Base-by-base conservation (phyloP, 2,329 filamentous ascomycete genomes). In the Phialophora tarda region DNA sequence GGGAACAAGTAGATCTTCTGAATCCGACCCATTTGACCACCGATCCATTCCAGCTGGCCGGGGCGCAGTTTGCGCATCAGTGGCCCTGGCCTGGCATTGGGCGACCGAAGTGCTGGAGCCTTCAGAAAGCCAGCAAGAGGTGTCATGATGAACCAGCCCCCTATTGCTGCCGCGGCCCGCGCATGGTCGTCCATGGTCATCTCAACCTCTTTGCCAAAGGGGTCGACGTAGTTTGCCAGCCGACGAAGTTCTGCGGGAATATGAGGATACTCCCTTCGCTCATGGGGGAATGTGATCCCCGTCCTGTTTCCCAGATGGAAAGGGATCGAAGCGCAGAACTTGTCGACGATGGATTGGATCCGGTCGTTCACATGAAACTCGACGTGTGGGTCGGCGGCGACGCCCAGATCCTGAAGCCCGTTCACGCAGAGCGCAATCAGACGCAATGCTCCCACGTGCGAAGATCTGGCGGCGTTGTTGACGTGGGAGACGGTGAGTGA, bases 261-360 rank as follows among this genome's bases (percentile, higher is more conserved):
- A 11, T 60, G 66, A 8, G 68, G 68, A 30, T 70, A 70, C 38
- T 68, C 63, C 24, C 61, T 44, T 51, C 57, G 61, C 17, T 70
- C 63, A 34, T 70, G 60, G 11, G 68, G 68, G 12, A 63, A 64
- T 1, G 63, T 26, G 3, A 68, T 28, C 11, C 51, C 69, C 12
- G 65, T 69, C 59, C 73, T 65, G 64, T 72, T 73, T 17, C 72
- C 73, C 11, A 74, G 62, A 32, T 71, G 72, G 58, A 71, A 74
- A 3, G 73, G 73, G 11, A 74, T 62, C 48, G 71, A 73, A 8
- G 72, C 66, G 57, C 73, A 74, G 59, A 72, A 64, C 28, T 58
- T 61, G 30, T 74, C 72, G 4, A 69, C 67, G 26, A 74, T 59
- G 26, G 66, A 65, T 59, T 73, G 73, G 26, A 71, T 61, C 17